These are phyloP conservation scores for Populus tomentosa DNA, from an alignment of 441 rosid species.

Conservation along the genomic window DNA sequence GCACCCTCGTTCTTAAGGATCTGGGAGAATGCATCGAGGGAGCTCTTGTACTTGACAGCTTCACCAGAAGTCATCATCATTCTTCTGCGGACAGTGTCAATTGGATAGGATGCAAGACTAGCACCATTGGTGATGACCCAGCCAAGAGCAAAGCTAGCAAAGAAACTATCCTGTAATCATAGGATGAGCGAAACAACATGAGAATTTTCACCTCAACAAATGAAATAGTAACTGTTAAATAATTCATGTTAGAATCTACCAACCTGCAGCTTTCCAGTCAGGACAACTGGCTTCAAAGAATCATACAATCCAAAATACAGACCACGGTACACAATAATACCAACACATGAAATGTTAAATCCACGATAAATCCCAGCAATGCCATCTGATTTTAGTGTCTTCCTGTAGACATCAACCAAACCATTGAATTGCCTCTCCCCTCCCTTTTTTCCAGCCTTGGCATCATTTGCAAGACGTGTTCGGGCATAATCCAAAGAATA, in stretches of 20 bases:
- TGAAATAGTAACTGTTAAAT: neutral
- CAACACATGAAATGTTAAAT: too few relatives aligned
- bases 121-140: constrained; percentile 92
- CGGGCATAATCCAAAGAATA: too few relatives aligned
- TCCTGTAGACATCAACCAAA: too few relatives aligned
- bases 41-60: constrained; percentile 83
- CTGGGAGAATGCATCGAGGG: constrained; percentile 62
- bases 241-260: neutral
- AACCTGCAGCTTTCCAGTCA: constrained; percentile 69
- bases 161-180: constrained; percentile 66
- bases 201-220: neutral
- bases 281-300: constrained; percentile 81
- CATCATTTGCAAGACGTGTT: too few relatives aligned
- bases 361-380: too few relatives aligned
- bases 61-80: constrained; percentile 99
- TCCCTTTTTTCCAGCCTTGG: too few relatives aligned
- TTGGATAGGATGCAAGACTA: constrained; percentile 80
- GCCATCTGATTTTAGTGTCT: too few relatives aligned
- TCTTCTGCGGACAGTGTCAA: constrained; percentile 87
- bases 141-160: constrained; percentile 85
- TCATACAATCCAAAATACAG: constrained; percentile 86
- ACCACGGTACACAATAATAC: too few relatives aligned
- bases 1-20: constrained; percentile 71
- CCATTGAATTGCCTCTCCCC: too few relatives aligned
- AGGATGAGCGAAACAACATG: neutral